phyloP scores from a whole-genome alignment of 2,329 filamentous ascomycete species.

The Scedosporium aurantiacum region DNA sequence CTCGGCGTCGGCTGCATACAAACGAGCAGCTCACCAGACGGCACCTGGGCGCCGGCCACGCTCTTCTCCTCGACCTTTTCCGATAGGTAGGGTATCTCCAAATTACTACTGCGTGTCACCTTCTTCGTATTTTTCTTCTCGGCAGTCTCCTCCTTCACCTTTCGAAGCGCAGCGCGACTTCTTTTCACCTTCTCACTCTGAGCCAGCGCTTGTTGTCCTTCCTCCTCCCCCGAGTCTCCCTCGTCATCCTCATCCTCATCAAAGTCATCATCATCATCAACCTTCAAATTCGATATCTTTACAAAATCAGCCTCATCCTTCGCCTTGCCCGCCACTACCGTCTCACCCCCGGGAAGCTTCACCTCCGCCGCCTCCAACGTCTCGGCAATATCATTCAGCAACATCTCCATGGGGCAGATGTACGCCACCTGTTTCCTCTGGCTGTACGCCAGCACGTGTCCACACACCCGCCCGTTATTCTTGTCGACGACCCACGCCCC shows the following conservation, averaged over 20 bases:
- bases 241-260: not conserved
- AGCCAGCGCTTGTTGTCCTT: not conserved
- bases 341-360: conserved; percentile 53
- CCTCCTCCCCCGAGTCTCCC: not conserved
- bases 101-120: not conserved
- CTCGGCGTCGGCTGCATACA: not conserved
- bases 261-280: not conserved
- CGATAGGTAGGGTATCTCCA: not conserved
- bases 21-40: not conserved
- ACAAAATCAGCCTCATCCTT: conserved; percentile 4
- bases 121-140: not conserved
- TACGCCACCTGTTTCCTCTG: conserved; percentile 72
- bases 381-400: conserved; percentile 74
- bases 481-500: conserved; percentile 89
- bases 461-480: conserved; percentile 66
- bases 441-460: conserved; percentile 84
- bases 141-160: not conserved
- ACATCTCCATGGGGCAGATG: conserved; percentile 88
- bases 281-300: conserved; percentile 2
- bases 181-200: not conserved
- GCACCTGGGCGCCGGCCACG: not conserved
- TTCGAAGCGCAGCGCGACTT: not conserved
- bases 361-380: conserved; percentile 62
- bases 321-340: conserved; percentile 15
- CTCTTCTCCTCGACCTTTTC: conserved; percentile 5